Evolutionary conservation across 2,329 filamentous ascomycete species (phyloP), one percentile per base, ranked within the genome.

Genomic region (Cryphonectria parasitica): DNA sequence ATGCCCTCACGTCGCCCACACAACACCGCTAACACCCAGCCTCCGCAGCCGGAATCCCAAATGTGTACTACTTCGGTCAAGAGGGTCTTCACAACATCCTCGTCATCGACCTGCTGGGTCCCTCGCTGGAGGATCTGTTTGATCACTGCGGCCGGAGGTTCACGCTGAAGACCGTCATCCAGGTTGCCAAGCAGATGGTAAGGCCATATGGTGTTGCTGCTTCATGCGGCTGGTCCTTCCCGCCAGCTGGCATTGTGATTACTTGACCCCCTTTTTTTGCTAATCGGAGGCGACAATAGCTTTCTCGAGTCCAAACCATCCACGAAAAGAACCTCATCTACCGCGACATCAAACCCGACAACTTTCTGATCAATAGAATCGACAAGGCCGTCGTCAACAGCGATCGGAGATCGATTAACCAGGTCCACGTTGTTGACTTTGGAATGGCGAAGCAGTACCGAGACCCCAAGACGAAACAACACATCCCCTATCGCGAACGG

Each of bases 241-340:
- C 25, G 45, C 7, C 25, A 31, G 45, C 22, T 54, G 41, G 62
- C 56, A 28, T 28, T 70, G 22, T 45, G 60, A 39, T 45, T 66
- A 17, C 36, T 39, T 39, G 0, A 39, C 8, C 36, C 36, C 36
- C 36, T 10, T 28, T 70, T n/a, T 45, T 72, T 72, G 25, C 80
- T 83, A 72, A 80, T 75, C 60, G 6, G 60, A 63, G 52, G 39
- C 5, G 6, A 64, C 36, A 72, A 39, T 76, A 94, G 91, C 88
- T 98, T 67, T 98, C 95, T 45, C 90, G 95, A 74, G 95, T 99
- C 36, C 95, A 91, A 82, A 90, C 88, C 1, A 98, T 99, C 76
- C 95, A 99, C 86, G 96, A 98, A 84, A 98, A 98, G 89, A 98
- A 98, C 82, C 88, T 98, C 73, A 98, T 99, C 81, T 98, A 99